A percentile compares a stretch with the other conserved stretches of the same genome.
phyloP scores from a whole-genome alignment of 495 filamentous ascomycete genomes.

The Penicillium goetzii region DNA sequence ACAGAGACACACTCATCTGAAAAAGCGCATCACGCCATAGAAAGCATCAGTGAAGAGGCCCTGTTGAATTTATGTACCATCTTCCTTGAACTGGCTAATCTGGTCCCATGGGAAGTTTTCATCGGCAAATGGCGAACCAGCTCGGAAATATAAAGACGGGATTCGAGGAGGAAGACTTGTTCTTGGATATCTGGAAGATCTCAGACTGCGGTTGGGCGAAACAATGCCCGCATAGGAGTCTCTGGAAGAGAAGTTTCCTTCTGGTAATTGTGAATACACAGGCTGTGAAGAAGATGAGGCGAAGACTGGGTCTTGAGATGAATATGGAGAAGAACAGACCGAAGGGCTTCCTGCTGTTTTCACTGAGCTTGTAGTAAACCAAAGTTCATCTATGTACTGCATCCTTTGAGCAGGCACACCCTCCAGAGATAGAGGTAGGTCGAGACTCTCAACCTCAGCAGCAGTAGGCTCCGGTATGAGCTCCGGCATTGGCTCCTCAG shows the following conservation, averaged over 20 bases:
- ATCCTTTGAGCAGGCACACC: neutral
- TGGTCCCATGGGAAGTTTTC: neutral
- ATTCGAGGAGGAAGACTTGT: neutral
- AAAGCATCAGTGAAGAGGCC: no score
- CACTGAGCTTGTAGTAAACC: neutral
- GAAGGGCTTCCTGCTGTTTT: neutral
- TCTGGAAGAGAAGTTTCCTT: neutral
- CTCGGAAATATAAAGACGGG: neutral
- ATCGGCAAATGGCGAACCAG: neutral
- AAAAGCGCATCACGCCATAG: no score
- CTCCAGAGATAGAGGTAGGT: neutral
- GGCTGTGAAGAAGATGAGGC: neutral
- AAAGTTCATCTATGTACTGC: neutral
- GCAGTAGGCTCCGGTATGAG: neutral
- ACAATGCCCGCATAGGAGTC: neutral
- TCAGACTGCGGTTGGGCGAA: neutral
- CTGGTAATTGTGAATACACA: neutral
- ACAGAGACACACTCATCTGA: neutral
- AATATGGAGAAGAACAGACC: neutral
- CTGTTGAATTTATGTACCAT: neutral
- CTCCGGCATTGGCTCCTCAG: neutral
- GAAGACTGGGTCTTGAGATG: neutral
- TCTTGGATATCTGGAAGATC: neutral
- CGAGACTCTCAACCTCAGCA: neutral
- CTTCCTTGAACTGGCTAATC: neutral